A percentile compares a stretch with the other conserved stretches of the same genome.
phyloP scores from a whole-genome alignment of 495 filamentous ascomycete genomes.

The Penicillium maclennaniae region DNA sequence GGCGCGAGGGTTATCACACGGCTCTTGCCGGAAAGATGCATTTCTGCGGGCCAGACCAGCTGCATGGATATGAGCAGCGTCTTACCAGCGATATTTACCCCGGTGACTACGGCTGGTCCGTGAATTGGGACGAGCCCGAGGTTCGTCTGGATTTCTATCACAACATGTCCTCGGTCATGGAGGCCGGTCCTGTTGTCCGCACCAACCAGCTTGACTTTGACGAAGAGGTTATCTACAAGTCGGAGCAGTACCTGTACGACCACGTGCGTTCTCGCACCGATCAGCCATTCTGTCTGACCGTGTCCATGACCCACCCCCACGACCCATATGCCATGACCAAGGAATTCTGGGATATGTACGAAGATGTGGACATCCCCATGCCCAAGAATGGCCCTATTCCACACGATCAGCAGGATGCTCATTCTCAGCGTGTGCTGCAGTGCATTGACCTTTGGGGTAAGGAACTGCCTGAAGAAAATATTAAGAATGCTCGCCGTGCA shows the following conservation, averaged over 20 bases:
- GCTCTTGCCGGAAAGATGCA: slow-evolving; percentile 91
- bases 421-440: slow-evolving; percentile 74
- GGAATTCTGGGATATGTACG: slow-evolving; percentile 86
- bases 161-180: slow-evolving; percentile 83
- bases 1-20: slow-evolving; percentile 82
- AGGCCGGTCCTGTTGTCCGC: slow-evolving; percentile 75
- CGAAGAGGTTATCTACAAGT: slow-evolving; percentile 85
- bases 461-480: slow-evolving; percentile 72
- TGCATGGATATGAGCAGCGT: slow-evolving; percentile 84
- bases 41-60: slow-evolving; percentile 81
- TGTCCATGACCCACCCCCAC: slow-evolving; percentile 87
- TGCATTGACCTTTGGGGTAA: slow-evolving; percentile 77
- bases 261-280: slow-evolving; percentile 65
- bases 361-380: slow-evolving; percentile 77
- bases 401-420: slow-evolving; percentile 73
- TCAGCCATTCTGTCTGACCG: slow-evolving; percentile 81
- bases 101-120: slow-evolving; percentile 83
- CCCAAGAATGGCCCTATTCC: slow-evolving; percentile 66
- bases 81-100: slow-evolving; percentile 92
- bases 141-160: slow-evolving; percentile 86
- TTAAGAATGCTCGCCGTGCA: slow-evolving; percentile 72
- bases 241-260: slow-evolving; percentile 78
- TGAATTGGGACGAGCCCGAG: slow-evolving; percentile 86
- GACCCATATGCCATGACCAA: slow-evolving; percentile 87
- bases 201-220: slow-evolving; percentile 95